phyloP scores from a whole-genome alignment of 306 rosid genomes.

The Quercus engelmannii region DNA sequence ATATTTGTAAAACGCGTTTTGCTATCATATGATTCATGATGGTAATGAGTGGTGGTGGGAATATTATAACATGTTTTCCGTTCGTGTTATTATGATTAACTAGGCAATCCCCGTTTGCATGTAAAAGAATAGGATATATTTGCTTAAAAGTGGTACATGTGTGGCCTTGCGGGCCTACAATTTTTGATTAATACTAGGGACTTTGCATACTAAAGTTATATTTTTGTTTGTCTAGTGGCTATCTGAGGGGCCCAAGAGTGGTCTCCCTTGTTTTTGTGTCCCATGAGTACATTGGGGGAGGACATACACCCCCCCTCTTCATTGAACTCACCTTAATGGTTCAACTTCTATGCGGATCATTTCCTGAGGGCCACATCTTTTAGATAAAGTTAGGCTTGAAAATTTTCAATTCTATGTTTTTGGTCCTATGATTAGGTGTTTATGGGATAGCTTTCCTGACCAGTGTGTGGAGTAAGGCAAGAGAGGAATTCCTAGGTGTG shows the following conservation, averaged over 20 bases:
- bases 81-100: slow-evolving; percentile 25
- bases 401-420: too few relatives aligned
- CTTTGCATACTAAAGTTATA: not conserved
- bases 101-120: slow-evolving; percentile 2
- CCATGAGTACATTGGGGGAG: not conserved
- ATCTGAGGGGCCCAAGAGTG: slow-evolving; percentile 16
- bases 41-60: slow-evolving; percentile 27
- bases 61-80: slow-evolving; percentile 10
- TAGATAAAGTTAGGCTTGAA: too few relatives aligned
- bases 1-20: slow-evolving; percentile 4
- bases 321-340: not conserved
- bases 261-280: slow-evolving; percentile 27
- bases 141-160: not conserved
- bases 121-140: slow-evolving; percentile 22
- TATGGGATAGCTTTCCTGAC: too few relatives aligned
- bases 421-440: too few relatives aligned
- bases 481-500: not conserved
- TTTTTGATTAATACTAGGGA: not conserved
- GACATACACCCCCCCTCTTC: not conserved
- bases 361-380: not conserved
- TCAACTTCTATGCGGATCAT: not conserved
- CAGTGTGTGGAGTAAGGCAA: too few relatives aligned
- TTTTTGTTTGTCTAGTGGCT: slow-evolving; percentile 28
- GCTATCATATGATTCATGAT: slow-evolving; percentile 25
- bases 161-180: slow-evolving; percentile 8